Percentiles rank a stretch among this genome's conserved stretches.
phyloP scores from a whole-genome alignment of 768 basidiomycete species.

The Tylopilus vinaceipallidus region DNA sequence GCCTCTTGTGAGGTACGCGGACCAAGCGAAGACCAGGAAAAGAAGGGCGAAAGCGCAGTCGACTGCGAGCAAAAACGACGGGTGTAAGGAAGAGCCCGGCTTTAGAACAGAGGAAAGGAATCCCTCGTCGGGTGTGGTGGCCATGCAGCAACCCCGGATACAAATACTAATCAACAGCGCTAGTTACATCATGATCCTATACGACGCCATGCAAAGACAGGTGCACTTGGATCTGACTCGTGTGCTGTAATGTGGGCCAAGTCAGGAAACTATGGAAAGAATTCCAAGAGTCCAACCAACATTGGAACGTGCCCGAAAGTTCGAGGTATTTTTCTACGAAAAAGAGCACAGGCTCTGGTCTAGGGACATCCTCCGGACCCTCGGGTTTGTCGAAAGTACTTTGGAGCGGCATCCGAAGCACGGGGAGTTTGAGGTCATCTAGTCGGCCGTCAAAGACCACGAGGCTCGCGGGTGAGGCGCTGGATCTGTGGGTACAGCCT shows the following conservation, averaged over 20 bases:
- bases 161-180: slow-evolving; percentile 21
- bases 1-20: slow-evolving; percentile 60
- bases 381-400: slow-evolving; percentile 16
- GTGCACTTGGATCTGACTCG: slow-evolving; percentile 1
- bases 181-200: background rate
- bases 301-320: slow-evolving; percentile 43
- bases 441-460: slow-evolving; percentile 62
- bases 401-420: slow-evolving; percentile 34
- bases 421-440: slow-evolving; percentile 48
- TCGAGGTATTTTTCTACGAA: slow-evolving; percentile 57
- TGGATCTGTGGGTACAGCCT: slow-evolving; percentile 3
- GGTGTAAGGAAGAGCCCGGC: slow-evolving; percentile 77
- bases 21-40: slow-evolving; percentile 53
- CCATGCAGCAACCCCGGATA: background rate
- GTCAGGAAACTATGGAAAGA: background rate
- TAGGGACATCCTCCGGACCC: slow-evolving; percentile 17
- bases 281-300: slow-evolving; percentile 35
- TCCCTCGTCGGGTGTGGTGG: no score
- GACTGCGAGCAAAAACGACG: slow-evolving; percentile 60
- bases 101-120: slow-evolving; percentile 60
- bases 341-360: slow-evolving; percentile 37
- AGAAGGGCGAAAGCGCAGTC: slow-evolving; percentile 61
- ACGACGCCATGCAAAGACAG: slow-evolving; percentile 15
- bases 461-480: slow-evolving; percentile 33
- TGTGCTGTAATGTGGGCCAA: slow-evolving; percentile 10